A percentile compares a stretch with the other conserved stretches of the same genome.
These are phyloP conservation scores for Fistulinella cinereoalba DNA, from an alignment of 1,284 basidiomycete species.

Conservation along the genomic window DNA sequence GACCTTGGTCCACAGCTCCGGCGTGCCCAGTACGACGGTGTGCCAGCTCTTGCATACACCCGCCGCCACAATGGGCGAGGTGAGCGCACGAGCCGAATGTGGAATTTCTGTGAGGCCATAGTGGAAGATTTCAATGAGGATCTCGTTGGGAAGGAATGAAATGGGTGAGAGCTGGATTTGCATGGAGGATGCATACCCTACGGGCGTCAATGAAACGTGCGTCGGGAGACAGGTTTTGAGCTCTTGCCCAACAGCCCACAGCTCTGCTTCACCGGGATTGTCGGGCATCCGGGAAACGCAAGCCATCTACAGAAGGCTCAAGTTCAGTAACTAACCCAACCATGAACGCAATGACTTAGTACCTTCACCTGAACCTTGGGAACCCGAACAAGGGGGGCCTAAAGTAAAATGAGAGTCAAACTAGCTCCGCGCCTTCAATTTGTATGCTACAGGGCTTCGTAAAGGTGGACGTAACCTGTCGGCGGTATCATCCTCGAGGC, in stretches of 20 bases:
- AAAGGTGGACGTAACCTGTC: constrained; percentile 3
- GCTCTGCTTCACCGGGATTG: neutral
- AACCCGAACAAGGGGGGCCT: neutral
- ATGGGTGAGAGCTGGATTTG: constrained; percentile 15
- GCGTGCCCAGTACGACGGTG: constrained; percentile 3
- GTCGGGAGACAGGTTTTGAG: neutral
- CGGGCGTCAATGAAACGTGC: neutral
- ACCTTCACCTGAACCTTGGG: constrained; percentile 2
- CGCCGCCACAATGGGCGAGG: constrained; percentile 2
- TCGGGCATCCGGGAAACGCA: neutral
- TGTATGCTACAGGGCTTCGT: neutral
- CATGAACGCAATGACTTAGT: neutral
- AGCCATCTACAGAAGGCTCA: constrained; percentile 1
- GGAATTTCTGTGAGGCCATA: constrained; percentile 5
- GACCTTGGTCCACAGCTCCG: constrained; percentile 16
- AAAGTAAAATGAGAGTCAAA: no score
- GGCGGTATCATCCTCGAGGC: constrained; percentile 5
- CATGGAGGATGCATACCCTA: neutral
- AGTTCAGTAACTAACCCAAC: neutral
- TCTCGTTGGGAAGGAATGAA: constrained; percentile 17
- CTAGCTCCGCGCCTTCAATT: neutral
- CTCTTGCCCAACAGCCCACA: neutral
- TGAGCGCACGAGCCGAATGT: constrained; percentile 1
- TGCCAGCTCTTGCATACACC: constrained; percentile 21
- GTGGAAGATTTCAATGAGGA: constrained; percentile 17